Conservation (phyloP, 495 filamentous ascomycete genomes). For the Aspergillus indologenus region DNA sequence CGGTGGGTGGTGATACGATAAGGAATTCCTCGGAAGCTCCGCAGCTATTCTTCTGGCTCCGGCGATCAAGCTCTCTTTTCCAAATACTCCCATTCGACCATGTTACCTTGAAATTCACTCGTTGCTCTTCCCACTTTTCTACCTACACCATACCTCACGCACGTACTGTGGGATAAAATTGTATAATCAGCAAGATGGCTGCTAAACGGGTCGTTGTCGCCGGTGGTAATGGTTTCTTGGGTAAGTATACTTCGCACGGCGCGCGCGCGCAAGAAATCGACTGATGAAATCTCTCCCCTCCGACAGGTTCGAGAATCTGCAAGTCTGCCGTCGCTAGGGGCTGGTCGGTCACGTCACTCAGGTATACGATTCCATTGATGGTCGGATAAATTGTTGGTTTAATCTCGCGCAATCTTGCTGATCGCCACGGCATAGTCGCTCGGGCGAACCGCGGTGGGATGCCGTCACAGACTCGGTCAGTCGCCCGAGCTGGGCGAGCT, state of each 20-base stretch:
- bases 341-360: slow-evolving; percentile 88
- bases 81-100: background rate
- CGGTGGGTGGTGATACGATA: slow-evolving; percentile 14
- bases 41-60: background rate
- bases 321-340: slow-evolving; percentile 76
- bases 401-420: slow-evolving; percentile 9
- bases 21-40: slow-evolving; percentile 15
- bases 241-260: slow-evolving; percentile 33
- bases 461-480: slow-evolving; percentile 66
- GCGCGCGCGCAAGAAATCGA: background rate
- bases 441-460: slow-evolving; percentile 83
- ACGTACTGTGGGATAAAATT: background rate
- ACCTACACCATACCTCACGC: background rate
- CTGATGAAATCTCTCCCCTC: slow-evolving; percentile 6
- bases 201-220: slow-evolving; percentile 79
- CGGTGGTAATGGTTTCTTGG: slow-evolving; percentile 92
- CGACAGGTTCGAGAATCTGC: slow-evolving; percentile 78
- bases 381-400: background rate
- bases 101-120: background rate
- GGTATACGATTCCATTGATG: slow-evolving; percentile 44
- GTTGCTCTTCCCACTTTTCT: background rate
- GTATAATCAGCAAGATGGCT: slow-evolving; percentile 30
- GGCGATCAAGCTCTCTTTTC: background rate
- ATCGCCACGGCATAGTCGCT: slow-evolving; percentile 57
- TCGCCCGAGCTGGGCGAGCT: slow-evolving; percentile 75